Percentiles rank a stretch among this genome's conserved stretches.
These are phyloP conservation scores for Lipomyces chichibuensis DNA, from an alignment of 805 yeast species.

Conservation along the genomic window DNA sequence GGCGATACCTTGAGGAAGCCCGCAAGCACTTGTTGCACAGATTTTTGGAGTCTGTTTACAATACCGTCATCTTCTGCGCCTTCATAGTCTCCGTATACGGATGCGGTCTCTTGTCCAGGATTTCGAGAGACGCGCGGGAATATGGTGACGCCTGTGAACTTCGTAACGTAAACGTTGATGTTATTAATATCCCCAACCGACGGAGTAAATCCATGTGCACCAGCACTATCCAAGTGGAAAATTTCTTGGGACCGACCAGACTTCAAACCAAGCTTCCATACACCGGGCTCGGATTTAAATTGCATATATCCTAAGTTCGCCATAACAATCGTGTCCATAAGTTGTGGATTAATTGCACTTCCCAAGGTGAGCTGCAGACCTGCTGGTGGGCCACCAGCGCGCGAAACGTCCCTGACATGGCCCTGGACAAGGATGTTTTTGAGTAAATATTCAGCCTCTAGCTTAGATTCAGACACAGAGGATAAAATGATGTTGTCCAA, in stretches of 20 bases:
- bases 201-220: constrained; percentile 27
- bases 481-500: constrained; percentile 63
- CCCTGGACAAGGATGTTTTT: constrained; percentile 70
- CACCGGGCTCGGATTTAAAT: constrained; percentile 71
- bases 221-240: constrained; percentile 48
- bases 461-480: constrained; percentile 40
- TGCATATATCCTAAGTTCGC: constrained; percentile 83
- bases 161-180: constrained; percentile 43
- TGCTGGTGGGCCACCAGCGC: constrained; percentile 50
- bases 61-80: constrained; percentile 6
- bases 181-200: constrained; percentile 13
- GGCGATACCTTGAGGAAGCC: constrained; percentile 12
- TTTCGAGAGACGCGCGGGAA: constrained; percentile 53
- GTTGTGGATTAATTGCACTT: constrained; percentile 37
- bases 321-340: constrained; percentile 72
- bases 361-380: constrained; percentile 56
- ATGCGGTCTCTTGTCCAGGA: constrained; percentile 46
- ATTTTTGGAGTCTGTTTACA: constrained; percentile 27
- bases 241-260: constrained; percentile 50
- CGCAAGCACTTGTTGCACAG: constrained; percentile 19
- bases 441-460: constrained; percentile 56
- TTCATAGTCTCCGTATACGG: constrained; percentile 35
- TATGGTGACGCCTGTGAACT: constrained; percentile 53
- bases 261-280: constrained; percentile 59
- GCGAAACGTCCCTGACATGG: constrained; percentile 54